Evolutionary conservation across 495 filamentous ascomycete species (phyloP).

Genomic region (Opeltia flavorubescens): DNA sequence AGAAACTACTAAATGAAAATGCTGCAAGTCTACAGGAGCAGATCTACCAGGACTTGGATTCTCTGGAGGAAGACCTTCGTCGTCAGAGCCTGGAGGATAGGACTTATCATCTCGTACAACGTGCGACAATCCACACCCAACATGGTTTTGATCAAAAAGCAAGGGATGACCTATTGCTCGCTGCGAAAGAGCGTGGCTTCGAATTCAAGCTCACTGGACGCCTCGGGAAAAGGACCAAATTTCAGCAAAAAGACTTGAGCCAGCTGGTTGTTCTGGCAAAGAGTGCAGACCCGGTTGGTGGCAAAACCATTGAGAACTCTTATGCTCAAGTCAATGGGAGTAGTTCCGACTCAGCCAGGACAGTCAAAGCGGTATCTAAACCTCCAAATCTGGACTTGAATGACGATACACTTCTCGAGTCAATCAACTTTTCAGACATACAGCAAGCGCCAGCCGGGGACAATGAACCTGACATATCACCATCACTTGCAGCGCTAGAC

Average conservation of each 20-base stretch:
- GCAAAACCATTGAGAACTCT: slow-evolving; percentile 13
- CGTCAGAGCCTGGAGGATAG: slow-evolving; percentile 25
- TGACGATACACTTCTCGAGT: slow-evolving; percentile 86
- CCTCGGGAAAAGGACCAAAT: slow-evolving; percentile 83
- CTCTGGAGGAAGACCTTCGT: slow-evolving; percentile 30
- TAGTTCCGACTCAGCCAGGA: not conserved
- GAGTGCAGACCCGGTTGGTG: slow-evolving; percentile 32
- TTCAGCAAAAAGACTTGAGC: slow-evolving; percentile 75
- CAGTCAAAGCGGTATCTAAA: not conserved
- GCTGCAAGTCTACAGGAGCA: slow-evolving; percentile 47
- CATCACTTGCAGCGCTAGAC: slow-evolving; percentile 44
- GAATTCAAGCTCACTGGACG: slow-evolving; percentile 75
- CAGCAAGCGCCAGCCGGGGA: slow-evolving; percentile 19
- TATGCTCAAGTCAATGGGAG: not conserved
- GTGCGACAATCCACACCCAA: slow-evolving; percentile 70
- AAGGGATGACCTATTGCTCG: slow-evolving; percentile 49
- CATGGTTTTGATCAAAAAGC: slow-evolving; percentile 72
- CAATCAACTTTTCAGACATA: slow-evolving; percentile 56
- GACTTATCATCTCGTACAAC: slow-evolving; percentile 61
- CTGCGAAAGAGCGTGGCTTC: slow-evolving; percentile 50
- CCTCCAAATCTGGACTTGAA: slow-evolving; percentile 45
- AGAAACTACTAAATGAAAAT: slow-evolving; percentile 69
- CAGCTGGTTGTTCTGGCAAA: slow-evolving; percentile 86
- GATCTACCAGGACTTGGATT: slow-evolving; percentile 37
- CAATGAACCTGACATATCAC: slow-evolving; percentile 43